Conservation (phyloP, 2,329 filamentous ascomycete genomes). For the Cytospora piceae region DNA sequence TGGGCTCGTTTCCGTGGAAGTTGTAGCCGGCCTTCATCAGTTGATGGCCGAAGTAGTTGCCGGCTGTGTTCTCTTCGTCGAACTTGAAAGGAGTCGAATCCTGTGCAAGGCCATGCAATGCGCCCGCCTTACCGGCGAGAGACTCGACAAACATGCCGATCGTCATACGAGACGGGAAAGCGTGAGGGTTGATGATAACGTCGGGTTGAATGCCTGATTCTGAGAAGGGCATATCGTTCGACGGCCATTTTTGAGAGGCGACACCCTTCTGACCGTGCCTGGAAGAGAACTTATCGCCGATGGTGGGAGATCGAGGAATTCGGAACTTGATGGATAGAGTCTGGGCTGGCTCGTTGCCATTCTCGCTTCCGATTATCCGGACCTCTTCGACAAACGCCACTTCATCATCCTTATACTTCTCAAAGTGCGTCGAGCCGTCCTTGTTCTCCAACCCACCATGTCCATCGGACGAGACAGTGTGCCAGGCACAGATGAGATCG, state of each 20-base stretch:
- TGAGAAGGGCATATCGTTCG: slow-evolving; percentile 92
- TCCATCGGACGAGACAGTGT: slow-evolving; percentile 82
- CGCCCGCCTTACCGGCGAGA: slow-evolving; percentile 90
- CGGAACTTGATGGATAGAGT: slow-evolving; percentile 91
- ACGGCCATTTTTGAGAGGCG: slow-evolving; percentile 92
- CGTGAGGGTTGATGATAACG: slow-evolving; percentile 98
- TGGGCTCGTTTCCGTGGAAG: slow-evolving; percentile 97
- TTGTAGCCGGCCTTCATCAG: slow-evolving; percentile 95
- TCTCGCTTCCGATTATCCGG: slow-evolving; percentile 84
- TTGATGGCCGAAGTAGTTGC: slow-evolving; percentile 95
- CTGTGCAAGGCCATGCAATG: slow-evolving; percentile 92
- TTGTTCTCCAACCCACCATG: slow-evolving; percentile 80
- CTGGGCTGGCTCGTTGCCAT: slow-evolving; percentile 81
- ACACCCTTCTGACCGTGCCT: slow-evolving; percentile 99
- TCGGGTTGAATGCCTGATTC: slow-evolving; percentile 97
- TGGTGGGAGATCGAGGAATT: slow-evolving; percentile 85
- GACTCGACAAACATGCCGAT: slow-evolving; percentile 99
- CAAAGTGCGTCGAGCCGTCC: slow-evolving; percentile 82
- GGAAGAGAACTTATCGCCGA: slow-evolving; percentile 99
- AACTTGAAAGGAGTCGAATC: slow-evolving; percentile 96
- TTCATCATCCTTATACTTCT: slow-evolving; percentile 94
- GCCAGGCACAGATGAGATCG: slow-evolving; percentile 85
- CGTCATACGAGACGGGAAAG: slow-evolving; percentile 99
- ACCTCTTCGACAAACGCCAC: slow-evolving; percentile 90
- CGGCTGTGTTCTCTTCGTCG: slow-evolving; percentile 87